Percentiles rank a stretch among this genome's conserved stretches.
These are phyloP conservation scores for Rhizophagus sp. DNA, from an alignment of 192 early-diverging fungal genomes.

Conservation along the genomic window DNA sequence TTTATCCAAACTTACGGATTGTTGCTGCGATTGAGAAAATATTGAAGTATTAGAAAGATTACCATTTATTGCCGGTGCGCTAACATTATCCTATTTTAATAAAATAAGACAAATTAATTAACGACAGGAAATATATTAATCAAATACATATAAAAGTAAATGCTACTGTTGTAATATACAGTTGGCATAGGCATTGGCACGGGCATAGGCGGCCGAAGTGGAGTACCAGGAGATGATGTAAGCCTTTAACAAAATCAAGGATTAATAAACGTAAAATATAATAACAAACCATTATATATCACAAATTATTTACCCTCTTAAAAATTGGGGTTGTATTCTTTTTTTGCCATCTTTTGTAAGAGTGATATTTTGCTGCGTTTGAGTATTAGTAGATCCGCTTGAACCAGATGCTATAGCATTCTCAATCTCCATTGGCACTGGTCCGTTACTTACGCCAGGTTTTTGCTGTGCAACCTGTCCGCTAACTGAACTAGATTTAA, in stretches of 20 bases:
- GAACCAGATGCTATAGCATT: neutral
- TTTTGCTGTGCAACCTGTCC: too few species aligned
- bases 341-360: constrained; percentile 81
- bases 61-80: neutral
- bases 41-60: neutral
- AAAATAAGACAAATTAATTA: neutral
- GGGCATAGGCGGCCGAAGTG: neutral
- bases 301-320: constrained; percentile 40
- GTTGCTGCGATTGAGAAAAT: neutral
- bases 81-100: neutral
- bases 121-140: neutral
- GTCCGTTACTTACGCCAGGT: too few species aligned
- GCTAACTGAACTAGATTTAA: too few species aligned
- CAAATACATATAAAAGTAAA: neutral
- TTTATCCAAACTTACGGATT: neutral
- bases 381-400: constrained; percentile 25
- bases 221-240: neutral
- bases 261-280: too few species aligned
- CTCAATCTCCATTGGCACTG: too few species aligned
- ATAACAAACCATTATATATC: neutral
- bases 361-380: constrained; percentile 57
- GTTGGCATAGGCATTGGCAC: neutral
- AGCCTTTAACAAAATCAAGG: neutral
- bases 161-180: neutral
- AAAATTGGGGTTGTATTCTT: constrained; percentile 75